Evolutionary conservation across 1,139 yeast genomes (phyloP).

Genomic region (Zygosaccharomyces sapae): DNA sequence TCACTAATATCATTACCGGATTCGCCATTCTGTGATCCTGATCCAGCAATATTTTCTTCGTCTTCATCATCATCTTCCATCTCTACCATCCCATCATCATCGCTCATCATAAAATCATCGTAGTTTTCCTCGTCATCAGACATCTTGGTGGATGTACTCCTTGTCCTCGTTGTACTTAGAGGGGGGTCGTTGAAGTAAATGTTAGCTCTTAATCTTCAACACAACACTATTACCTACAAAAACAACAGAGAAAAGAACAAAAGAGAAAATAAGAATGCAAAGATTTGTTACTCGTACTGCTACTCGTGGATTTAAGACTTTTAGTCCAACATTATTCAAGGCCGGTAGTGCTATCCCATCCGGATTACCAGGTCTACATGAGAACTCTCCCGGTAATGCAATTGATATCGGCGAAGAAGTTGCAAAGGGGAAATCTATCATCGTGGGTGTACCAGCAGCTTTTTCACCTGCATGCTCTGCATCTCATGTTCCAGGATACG

Average conservation of each 20-base stretch:
- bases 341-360: slow-evolving; percentile 60
- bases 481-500: slow-evolving; percentile 74
- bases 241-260: neutral
- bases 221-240: neutral
- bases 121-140: slow-evolving; percentile 30
- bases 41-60: slow-evolving; percentile 15
- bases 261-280: neutral
- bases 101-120: slow-evolving; percentile 42
- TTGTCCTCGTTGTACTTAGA: neutral
- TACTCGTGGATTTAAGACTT: slow-evolving; percentile 37
- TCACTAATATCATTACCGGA: neutral
- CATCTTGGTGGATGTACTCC: slow-evolving; percentile 13
- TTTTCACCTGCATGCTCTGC: slow-evolving; percentile 83
- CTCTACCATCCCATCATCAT: slow-evolving; percentile 32
- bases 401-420: slow-evolving; percentile 58
- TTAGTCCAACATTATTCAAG: slow-evolving; percentile 38
- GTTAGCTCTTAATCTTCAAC: neutral
- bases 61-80: slow-evolving; percentile 29
- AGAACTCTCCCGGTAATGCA: slow-evolving; percentile 64
- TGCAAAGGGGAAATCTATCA: slow-evolving; percentile 44
- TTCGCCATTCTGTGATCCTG: neutral
- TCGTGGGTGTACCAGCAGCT: slow-evolving; percentile 89
- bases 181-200: neutral
- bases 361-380: slow-evolving; percentile 46
- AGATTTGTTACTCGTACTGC: slow-evolving; percentile 5